These are phyloP conservation scores for Amanita rubescens DNA, from an alignment of 768 basidiomycete genomes.

Conservation along the genomic window DNA sequence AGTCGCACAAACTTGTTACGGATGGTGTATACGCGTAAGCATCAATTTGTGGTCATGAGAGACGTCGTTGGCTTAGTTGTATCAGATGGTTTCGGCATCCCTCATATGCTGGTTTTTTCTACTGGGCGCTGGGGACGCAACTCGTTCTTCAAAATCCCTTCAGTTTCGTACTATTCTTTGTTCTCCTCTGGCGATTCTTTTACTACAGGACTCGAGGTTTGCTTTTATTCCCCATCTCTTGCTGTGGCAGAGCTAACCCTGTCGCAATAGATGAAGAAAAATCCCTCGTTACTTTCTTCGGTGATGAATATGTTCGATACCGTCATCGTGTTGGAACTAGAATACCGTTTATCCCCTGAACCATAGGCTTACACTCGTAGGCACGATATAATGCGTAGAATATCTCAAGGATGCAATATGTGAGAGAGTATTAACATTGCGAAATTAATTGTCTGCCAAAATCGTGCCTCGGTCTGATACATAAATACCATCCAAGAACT, in stretches of 20 bases:
- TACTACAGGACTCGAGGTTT: constrained; percentile 68
- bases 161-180: constrained; percentile 55
- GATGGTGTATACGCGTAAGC: constrained; percentile 84
- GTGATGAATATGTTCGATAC: constrained; percentile 77
- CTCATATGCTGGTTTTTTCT: constrained; percentile 95
- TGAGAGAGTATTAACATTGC: not conserved
- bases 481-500: constrained; percentile 94
- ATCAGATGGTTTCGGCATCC: constrained; percentile 85
- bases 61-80: not conserved
- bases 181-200: constrained; percentile 85
- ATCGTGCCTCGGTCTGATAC: constrained; percentile 78
- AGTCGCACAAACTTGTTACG: constrained; percentile 75
- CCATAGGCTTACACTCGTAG: constrained; percentile 10
- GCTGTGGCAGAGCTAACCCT: constrained; percentile 4
- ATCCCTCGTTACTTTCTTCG: constrained; percentile 81
- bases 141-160: constrained; percentile 83
- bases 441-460: constrained; percentile 35
- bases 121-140: constrained; percentile 96
- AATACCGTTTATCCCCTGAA: constrained; percentile 78
- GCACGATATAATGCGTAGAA: constrained; percentile 8
- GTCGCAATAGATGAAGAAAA: constrained; percentile 64
- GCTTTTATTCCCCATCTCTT: constrained; percentile 20
- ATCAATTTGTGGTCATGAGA: not conserved
- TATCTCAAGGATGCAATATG: constrained; percentile 13
- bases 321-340: constrained; percentile 70